Evolutionary conservation across 106 monocot species (phyloP), one percentile per base, ranked within the genome.

Genomic region (Dendrobium chrysotoxum): DNA sequence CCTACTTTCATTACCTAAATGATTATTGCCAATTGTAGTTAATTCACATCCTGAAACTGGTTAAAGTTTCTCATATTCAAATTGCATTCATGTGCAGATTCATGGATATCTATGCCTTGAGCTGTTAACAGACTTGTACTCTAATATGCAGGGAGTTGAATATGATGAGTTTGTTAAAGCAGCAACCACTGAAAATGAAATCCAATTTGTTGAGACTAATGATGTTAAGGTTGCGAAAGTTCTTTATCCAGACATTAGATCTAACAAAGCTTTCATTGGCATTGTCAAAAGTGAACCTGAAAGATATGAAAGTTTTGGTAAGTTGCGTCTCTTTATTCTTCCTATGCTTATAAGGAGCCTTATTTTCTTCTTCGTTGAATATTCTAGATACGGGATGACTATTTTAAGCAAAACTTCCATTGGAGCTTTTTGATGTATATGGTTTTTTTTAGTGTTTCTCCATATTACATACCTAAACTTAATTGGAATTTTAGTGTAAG

Each of bases 241-340:
- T 86, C 91, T 99, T 53, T 95, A 86, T 85, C 99, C 93, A 21
- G 75, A 75, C 47, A 81, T 91, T 66, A 81, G 77, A 83, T 35
- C 81, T 30, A 53, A 80, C 75, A 89, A 86, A 38, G 53, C 80
- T 40, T 95, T 99, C 81, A 78, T 99, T 61, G 95, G 95, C 42
- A 83, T 99, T 80, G 88, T 95, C 28, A 99, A 99, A 91, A 84
- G 81, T 83, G 99, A 95, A 78, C 87, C 92, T 70, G 99, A 99
- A 81, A 91, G 76, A 78, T 99, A 88, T 82, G 87, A 90, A 76
- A 88, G 66, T 42, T 99, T 93, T 84, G 90, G 99, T 95, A 81
- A 80, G 90, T 86, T 57, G n/a, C 13, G n/a, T 61, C 0, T 2
- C 71, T 78, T 50, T n/a, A 76, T 25, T 46, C 76, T 28, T 76